These are phyloP conservation scores for Crithidia brevicula DNA, from an alignment of 208 protist genomes.

Conservation along the genomic window DNA sequence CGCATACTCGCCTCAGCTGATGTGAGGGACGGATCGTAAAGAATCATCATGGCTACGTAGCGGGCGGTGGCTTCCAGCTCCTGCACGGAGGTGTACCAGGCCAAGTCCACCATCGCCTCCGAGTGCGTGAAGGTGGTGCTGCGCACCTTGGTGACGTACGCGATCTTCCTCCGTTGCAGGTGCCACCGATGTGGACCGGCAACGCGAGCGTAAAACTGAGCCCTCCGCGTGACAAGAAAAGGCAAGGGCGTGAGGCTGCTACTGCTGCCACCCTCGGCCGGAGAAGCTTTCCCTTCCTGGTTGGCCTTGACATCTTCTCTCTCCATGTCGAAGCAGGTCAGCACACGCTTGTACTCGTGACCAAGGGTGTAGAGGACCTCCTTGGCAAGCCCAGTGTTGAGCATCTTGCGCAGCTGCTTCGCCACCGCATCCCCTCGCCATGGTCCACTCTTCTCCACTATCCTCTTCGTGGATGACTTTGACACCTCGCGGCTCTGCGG, in stretches of 20 bases:
- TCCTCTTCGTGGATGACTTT: neutral
- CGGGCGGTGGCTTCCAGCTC: constrained; percentile 80
- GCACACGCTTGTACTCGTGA: constrained; percentile 68
- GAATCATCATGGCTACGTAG: constrained; percentile 47
- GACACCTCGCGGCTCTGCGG: neutral
- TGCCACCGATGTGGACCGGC: constrained; percentile 52
- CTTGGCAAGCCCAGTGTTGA: constrained; percentile 71
- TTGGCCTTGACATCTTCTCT: too few relatives aligned
- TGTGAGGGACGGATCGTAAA: constrained; percentile 56
- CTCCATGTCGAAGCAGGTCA: constrained; percentile 56
- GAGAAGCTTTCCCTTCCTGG: too few relatives aligned
- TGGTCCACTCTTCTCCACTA: constrained; percentile 1
- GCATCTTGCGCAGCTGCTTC: constrained; percentile 51
- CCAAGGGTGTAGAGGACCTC: constrained; percentile 78
- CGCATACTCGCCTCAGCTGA: constrained; percentile 39
- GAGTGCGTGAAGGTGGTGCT: constrained; percentile 74
- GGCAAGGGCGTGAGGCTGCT: constrained; percentile 2
- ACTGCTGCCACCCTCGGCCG: too few relatives aligned
- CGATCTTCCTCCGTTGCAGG: constrained; percentile 39
- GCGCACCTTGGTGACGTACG: constrained; percentile 52
- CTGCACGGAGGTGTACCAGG: constrained; percentile 73
- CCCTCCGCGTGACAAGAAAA: constrained; percentile 5
- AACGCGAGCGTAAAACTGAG: constrained; percentile 25
- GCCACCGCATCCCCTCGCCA: constrained; percentile 16
- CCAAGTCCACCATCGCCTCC: constrained; percentile 79